phyloP scores from a whole-genome alignment of 2,329 filamentous ascomycete genomes.

The Microcyclospora pomicola region DNA sequence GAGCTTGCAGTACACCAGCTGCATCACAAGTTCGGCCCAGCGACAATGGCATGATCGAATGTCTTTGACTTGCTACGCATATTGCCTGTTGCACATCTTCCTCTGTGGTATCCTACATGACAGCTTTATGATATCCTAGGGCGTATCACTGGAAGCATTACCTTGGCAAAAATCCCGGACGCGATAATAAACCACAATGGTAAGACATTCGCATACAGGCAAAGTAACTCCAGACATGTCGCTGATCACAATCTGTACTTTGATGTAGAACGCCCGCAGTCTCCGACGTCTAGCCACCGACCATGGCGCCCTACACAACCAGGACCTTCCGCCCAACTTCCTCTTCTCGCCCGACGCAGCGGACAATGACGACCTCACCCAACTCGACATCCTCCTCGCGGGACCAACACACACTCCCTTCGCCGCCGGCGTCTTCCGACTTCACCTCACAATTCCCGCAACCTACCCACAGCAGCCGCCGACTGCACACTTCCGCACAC shows the following conservation, averaged over 20 bases:
- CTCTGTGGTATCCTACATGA: no score
- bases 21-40: no score
- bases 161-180: no score
- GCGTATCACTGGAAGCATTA: no score
- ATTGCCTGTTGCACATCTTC: no score
- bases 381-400: slow-evolving; percentile 43
- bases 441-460: slow-evolving; percentile 46
- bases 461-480: slow-evolving; percentile 40
- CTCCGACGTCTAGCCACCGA: slow-evolving; percentile 47
- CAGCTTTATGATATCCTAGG: no score
- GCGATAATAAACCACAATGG: no score
- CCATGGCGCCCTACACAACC: slow-evolving; percentile 42
- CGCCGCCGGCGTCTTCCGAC: slow-evolving; percentile 42
- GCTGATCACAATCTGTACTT: background rate
- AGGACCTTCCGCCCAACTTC: slow-evolving; percentile 47
- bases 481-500: slow-evolving; percentile 46
- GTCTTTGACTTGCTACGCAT: no score
- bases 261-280: slow-evolving; percentile 32
- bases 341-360: slow-evolving; percentile 34
- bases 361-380: slow-evolving; percentile 40
- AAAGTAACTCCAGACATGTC: background rate
- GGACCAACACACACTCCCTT: slow-evolving; percentile 49
- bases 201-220: no score
- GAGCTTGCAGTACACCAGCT: no score
- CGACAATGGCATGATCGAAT: no score